A percentile compares a stretch with the other conserved stretches of the same genome.
These are phyloP conservation scores for Maudiozyma serrabonitensis DNA, from an alignment of 805 yeast genomes.

Conservation along the genomic window DNA sequence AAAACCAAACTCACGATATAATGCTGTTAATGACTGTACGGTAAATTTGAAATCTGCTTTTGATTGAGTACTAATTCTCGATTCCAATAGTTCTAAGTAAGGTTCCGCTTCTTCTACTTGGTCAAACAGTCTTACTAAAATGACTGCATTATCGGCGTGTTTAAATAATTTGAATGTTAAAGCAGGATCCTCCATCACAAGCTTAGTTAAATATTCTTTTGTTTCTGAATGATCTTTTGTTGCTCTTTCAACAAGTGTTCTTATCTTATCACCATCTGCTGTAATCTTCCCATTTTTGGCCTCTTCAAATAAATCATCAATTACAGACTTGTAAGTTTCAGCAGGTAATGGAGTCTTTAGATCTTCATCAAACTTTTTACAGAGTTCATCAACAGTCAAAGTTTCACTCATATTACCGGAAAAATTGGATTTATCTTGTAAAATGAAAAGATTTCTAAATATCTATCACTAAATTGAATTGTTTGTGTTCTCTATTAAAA, in stretches of 20 bases:
- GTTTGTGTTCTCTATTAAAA: too few relatives aligned
- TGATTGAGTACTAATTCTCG: too few relatives aligned
- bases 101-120: too few relatives aligned
- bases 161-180: slow-evolving; percentile 14
- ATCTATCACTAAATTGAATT: too few relatives aligned
- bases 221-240: slow-evolving; percentile 24
- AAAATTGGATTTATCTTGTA: not conserved
- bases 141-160: not conserved
- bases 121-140: too few relatives aligned
- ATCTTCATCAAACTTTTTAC: slow-evolving; percentile 10
- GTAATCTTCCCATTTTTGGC: not conserved
- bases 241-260: slow-evolving; percentile 16
- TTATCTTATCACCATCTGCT: slow-evolving; percentile 5
- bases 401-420: not conserved
- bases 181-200: slow-evolving; percentile 10
- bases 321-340: slow-evolving; percentile 11
- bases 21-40: too few relatives aligned
- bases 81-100: too few relatives aligned
- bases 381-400: slow-evolving; percentile 8
- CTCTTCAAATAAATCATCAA: slow-evolving; percentile 11
- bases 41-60: too few relatives aligned
- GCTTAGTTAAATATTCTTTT: slow-evolving; percentile 8
- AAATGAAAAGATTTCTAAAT: too few relatives aligned
- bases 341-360: slow-evolving; percentile 9
- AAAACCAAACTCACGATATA: slow-evolving; percentile 22